Evolutionary conservation across 2,329 filamentous ascomycete genomes (phyloP), one percentile per base, ranked within the genome.

Genomic region (Xenoacremonium recifei): DNA sequence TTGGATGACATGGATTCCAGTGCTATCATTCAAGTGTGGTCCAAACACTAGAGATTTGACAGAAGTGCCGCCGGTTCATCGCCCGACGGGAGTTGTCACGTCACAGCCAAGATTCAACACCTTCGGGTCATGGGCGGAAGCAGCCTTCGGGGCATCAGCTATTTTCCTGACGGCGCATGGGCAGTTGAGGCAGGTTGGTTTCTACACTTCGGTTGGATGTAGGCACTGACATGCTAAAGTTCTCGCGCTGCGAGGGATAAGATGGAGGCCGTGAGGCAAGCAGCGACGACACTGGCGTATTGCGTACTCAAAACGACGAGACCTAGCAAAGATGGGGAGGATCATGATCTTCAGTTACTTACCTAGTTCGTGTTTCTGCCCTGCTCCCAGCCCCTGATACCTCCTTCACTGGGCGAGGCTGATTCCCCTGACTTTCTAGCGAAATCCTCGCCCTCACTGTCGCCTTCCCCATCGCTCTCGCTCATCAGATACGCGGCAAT

Each of bases 301-400:
- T 44, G 47, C 2, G 40, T 61, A 20, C 42, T 60, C 27, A 60
- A 58, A 31, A 47, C 48, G 2, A 45, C 48, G 6, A 42, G 31
- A 6, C 23, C 37, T 3, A 42, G 39, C 20, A 35, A 6, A 17
- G 25, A 42, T 23, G n/a, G 15, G 18, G 35, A 9, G 7, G 21
- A 27, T 12, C 23, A 29, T 20, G 29, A 49, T 2, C 38, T 61
- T 5, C 51, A 54, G n/a, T 29, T 51, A 2, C 21, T 45, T 15
- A 43, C 56, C 13, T 61, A 59, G 58, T 59, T 33, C 9, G 50
- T 30, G n/a, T n/a, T n/a, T n/a, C n/a, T n/a, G n/a, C n/a, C n/a
- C 4, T 21, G 17, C 10, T 17, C 3, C 5, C 16, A 16, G 7
- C 9, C 5, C 3, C 7, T 19, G 12, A 9, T 16, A 32, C 4